A percentile compares a stretch with the other conserved stretches of the same genome.
Evolutionary conservation across 1,139 yeast species (phyloP).

Genomic region (Insectozyma bohioensis): DNA sequence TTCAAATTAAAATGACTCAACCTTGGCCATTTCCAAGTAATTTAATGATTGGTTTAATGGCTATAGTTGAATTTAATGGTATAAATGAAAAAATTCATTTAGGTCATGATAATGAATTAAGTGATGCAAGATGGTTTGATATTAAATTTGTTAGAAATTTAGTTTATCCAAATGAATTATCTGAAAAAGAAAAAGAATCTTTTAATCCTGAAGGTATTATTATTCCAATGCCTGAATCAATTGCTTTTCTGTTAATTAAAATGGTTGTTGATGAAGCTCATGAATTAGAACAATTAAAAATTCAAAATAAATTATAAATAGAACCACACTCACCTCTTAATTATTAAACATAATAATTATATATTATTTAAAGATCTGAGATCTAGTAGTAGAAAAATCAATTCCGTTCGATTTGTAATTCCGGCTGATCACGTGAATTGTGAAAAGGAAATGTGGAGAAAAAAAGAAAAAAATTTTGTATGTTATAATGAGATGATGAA

Average conservation of each 20-base stretch:
- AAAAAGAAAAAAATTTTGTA: too few relatives aligned
- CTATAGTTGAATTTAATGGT: slow-evolving; percentile 65
- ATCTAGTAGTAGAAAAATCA: too few relatives aligned
- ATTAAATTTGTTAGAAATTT: slow-evolving; percentile 49
- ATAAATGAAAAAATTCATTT: slow-evolving; percentile 60
- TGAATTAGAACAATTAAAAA: slow-evolving; percentile 6
- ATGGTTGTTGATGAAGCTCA: slow-evolving; percentile 42
- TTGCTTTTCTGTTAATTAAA: slow-evolving; percentile 44
- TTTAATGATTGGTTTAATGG: slow-evolving; percentile 90
- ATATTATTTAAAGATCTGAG: too few relatives aligned
- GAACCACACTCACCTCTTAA: too few relatives aligned
- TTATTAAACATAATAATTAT: too few relatives aligned
- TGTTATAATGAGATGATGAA: too few relatives aligned
- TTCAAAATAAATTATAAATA: neutral
- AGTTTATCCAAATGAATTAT: slow-evolving; percentile 28
- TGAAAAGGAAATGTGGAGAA: too few relatives aligned
- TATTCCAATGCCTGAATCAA: slow-evolving; percentile 43
- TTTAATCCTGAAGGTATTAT: slow-evolving; percentile 41
- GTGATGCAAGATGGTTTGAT: slow-evolving; percentile 84
- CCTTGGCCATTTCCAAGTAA: slow-evolving; percentile 98
- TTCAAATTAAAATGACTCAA: slow-evolving; percentile 67
- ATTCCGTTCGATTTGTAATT: too few relatives aligned
- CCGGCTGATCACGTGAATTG: too few relatives aligned
- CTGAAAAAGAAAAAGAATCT: slow-evolving; percentile 17
- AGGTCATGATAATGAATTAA: slow-evolving; percentile 81